Evolutionary conservation across 1,284 basidiomycete species (phyloP), one percentile per base, ranked within the genome.

Genomic region (Chalciporus sp.): DNA sequence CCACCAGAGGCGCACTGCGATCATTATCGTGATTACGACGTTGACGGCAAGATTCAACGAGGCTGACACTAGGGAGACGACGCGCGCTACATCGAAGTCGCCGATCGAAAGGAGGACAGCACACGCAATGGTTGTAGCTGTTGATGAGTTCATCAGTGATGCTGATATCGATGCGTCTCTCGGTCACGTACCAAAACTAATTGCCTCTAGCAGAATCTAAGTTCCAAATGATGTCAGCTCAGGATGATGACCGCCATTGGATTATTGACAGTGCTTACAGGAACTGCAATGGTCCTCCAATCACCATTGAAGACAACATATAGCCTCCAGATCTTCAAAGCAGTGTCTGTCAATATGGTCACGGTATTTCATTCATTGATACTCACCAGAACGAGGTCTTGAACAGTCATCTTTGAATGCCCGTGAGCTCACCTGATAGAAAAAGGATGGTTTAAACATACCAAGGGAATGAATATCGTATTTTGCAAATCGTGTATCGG

Each of bases 291-390:
- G 31, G 12, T 11, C 9, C 12, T 33, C 51, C 37, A 35, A 12
- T 48, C 40, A 16, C 19, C 11, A n/a, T 27, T n/a, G 40, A 35
- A 42, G 27, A 42, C 40, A 7, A 37, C 40, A 40, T 42, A 35
- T 10, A 46, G 12, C 8, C n/a, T 10, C 52, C 57, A 49, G 31
- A 55, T 52, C 51, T 58, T 4, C 19, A 42, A 8, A 37, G 20
- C 14, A 11, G 12, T n/a, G 11, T 0, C 10, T 4, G 11, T 41
- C 31, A 33, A 19, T 53, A 3, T 12, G 11, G 20, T 1, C 12
- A 31, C 3, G 3, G n/a, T 23, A n/a, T 28, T 10, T 1, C 23
- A 7, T 17, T 9, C 4, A 33, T 3, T 14, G 3, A 4, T 26
- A 43, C 47, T 29, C 31, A 47, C 56, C n/a, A 53, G 33, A 19